A percentile compares a stretch with the other conserved stretches of the same genome.
These are phyloP conservation scores for Phyllachora maydis DNA, from an alignment of 2,329 filamentous ascomycete species.

Conservation along the genomic window DNA sequence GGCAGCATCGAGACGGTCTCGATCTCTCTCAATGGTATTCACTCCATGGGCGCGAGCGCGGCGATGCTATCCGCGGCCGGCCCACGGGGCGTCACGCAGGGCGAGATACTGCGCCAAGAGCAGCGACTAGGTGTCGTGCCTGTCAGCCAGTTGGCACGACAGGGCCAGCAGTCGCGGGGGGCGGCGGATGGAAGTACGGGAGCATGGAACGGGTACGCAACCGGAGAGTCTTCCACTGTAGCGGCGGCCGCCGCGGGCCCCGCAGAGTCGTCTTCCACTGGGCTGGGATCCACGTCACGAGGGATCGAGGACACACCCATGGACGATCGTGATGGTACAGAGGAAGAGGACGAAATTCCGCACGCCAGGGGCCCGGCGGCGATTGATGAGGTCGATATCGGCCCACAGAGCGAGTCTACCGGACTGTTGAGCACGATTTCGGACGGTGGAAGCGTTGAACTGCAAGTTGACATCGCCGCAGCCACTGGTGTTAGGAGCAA, in stretches of 20 bases:
- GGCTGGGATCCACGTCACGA: no score
- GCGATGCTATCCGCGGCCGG: no score
- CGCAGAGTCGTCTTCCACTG: no score
- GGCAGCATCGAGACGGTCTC: conserved; percentile 67
- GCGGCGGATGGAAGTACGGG: conserved; percentile 4
- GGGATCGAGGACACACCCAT: conserved; percentile 11
- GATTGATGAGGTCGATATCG: conserved; percentile 73
- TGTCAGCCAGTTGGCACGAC: conserved; percentile 32
- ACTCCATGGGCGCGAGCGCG: conserved; percentile 22
- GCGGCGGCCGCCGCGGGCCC: not conserved
- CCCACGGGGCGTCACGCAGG: conserved; percentile 58
- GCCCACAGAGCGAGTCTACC: conserved; percentile 36
- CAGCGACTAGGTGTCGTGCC: conserved; percentile 66
- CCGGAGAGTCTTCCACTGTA: no score
- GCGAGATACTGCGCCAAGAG: conserved; percentile 69
- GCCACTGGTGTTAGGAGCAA: conserved; percentile 32
- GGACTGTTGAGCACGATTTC: conserved; percentile 16
- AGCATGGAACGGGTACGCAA: not conserved
- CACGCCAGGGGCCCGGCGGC: conserved; percentile 71
- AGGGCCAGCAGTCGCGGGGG: conserved; percentile 3
- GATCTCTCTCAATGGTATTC: conserved; percentile 51
- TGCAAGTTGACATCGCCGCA: conserved; percentile 38
- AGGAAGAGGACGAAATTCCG: conserved; percentile 37
- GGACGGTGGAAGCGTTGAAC: conserved; percentile 18
- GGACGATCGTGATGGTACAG: no score